Base-by-base conservation (phyloP, 176 grass and related monocot genomes). In the Cocos nucifera region DNA sequence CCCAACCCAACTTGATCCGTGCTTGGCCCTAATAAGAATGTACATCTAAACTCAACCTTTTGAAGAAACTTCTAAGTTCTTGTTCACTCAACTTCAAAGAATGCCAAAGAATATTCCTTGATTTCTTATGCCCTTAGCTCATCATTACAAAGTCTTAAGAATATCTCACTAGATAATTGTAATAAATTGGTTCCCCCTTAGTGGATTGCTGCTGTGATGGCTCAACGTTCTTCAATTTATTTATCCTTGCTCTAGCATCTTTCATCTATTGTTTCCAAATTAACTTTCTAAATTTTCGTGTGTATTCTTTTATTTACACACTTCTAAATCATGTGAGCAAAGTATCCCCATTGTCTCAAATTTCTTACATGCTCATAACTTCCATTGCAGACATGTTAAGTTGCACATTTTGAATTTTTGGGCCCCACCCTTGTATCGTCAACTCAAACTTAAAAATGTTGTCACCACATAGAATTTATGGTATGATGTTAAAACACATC, bases 281-380 rank as follows among this genome's bases (percentile, higher is more conserved):
- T 87, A 87, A 6, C 30, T 83, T 73, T 87, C 72, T 49, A 83
- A 83, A 30, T 84, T 81, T 73, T 77, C 76, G 52, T 72, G 64
- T 35, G 49, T 52, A 75, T 92, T 92, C 53, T 77, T 92, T 19
- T 87, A 75, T 49, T 60, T 78, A 55, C 83, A 69, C 61, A 81
- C 88, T 74, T 87, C 87, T n/a, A 87, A 62, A 61, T 76, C 78
- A 77, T 92, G 88, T 3, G 88, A 69, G 59, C 83, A 87, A 56
- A 92, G 76, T 61, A 92, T 78, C 49, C 83, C 88, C 73, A 92
- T 80, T 73, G 79, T 87, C 50, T 87, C 83, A 68, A 92, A 92
- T 69, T 83, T 83, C 74, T 81, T 80, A 50, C 88, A 92, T 57
- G 75, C 79, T 64, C 83, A 87, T 19, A 30, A 92, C 54, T 75